A percentile compares a stretch with the other conserved stretches of the same genome.
Conservation (phyloP, 805 yeast species). For the Yamadazyma laniorum region DNA sequence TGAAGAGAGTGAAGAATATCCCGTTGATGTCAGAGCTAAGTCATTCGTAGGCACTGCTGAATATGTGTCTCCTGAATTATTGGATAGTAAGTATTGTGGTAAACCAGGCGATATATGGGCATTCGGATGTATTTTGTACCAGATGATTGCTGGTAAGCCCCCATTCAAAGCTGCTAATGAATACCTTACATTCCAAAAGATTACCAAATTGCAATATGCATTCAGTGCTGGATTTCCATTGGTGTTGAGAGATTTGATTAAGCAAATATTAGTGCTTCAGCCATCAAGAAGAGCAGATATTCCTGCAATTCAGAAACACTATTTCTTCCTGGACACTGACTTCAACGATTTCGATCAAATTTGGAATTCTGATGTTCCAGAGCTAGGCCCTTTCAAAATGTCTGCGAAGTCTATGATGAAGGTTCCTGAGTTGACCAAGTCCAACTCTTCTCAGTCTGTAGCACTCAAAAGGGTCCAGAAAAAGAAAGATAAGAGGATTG, state of each 20-base stretch:
- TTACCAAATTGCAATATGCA: slow-evolving; percentile 76
- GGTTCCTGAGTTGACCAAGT: slow-evolving; percentile 43
- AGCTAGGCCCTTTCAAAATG: slow-evolving; percentile 67
- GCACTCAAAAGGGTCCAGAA: slow-evolving; percentile 8
- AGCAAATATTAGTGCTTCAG: slow-evolving; percentile 63
- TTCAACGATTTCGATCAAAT: slow-evolving; percentile 65
- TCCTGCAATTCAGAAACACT: slow-evolving; percentile 57
- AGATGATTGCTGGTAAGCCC: slow-evolving; percentile 65
- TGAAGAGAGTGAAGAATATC: slow-evolving; percentile 51
- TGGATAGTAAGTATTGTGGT: slow-evolving; percentile 68
- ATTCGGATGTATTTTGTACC: slow-evolving; percentile 57
- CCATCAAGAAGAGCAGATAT: slow-evolving; percentile 66
- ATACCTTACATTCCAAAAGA: slow-evolving; percentile 77
- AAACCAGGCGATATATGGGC: slow-evolving; percentile 64
- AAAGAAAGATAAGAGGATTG: slow-evolving; percentile 11
- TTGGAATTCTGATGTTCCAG: slow-evolving; percentile 71
- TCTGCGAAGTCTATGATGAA: slow-evolving; percentile 79
- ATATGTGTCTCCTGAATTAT: slow-evolving; percentile 66
- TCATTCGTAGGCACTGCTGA: slow-evolving; percentile 87
- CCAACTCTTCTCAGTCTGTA: slow-evolving; percentile 13
- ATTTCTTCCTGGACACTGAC: slow-evolving; percentile 66
- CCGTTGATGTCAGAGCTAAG: slow-evolving; percentile 65
- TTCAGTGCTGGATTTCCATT: slow-evolving; percentile 64
- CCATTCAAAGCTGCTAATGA: slow-evolving; percentile 85
- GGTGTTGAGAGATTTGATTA: slow-evolving; percentile 62